Base-by-base conservation (phyloP, 2,329 filamentous ascomycete species). In the Grosmannia clavigera region DNA sequence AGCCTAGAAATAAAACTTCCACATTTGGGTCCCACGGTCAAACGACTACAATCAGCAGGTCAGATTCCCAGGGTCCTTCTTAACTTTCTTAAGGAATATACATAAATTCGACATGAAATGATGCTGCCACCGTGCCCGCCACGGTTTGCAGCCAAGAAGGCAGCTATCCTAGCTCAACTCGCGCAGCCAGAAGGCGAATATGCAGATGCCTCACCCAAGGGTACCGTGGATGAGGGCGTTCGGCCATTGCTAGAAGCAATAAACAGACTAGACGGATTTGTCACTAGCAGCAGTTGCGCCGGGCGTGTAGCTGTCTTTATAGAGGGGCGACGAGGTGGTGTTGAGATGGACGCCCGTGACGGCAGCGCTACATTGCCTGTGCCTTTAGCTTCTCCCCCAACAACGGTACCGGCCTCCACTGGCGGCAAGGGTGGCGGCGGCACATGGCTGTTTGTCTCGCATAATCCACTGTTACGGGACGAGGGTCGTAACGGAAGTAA, bases 261-360 rank as follows among this genome's bases (percentile, higher is more conserved):
- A 70, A 97, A 97, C 72, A 70, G 67, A 1, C 69, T 86, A 6
- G 80, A 85, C 1, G 90, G 89, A 1, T 81, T 92, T 50, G 90
- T 95, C 40, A 96, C 92, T 1, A 96, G 92, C 3, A 96, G 91
- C 73, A 96, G 91, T 72, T 97, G 92, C 70, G 88, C 90, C 2
- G 92, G 92, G 0, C 79, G 92, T 58, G 82, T 95, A 55, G 92
- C 88, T 64, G 88, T 96, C 4, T 97, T 95, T 68, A 76, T 95
- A 0, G 92, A 96, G 74, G 92, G 92, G 0, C 76, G 75, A 53
- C 87, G 83, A 16, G 65, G 58, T n/a, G 63, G 60, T 25, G 62
- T 60, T 7, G 64, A 57, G 22, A 61, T 57, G 12, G 65, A 62
- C 57, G 64, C 55, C 27, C 57, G 64, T 1, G 63, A 27, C 12